These are phyloP conservation scores for Penicillium glabrum DNA, from an alignment of 2,329 filamentous ascomycete genomes.

Conservation along the genomic window DNA sequence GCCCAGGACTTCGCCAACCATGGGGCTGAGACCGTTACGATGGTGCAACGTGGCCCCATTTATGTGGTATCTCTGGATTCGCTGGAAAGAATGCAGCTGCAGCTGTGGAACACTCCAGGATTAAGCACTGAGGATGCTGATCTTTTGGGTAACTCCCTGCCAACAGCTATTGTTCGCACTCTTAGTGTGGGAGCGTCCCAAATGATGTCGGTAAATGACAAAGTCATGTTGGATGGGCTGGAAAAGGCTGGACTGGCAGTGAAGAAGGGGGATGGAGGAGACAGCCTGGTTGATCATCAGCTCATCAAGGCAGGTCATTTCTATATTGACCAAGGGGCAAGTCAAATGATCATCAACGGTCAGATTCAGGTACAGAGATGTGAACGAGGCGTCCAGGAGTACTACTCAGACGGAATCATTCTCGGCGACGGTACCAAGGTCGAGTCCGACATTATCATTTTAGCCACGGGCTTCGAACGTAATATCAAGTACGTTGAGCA, in stretches of 20 bases:
- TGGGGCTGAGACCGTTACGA: constrained; percentile 1
- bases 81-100: neutral
- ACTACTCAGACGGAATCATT: neutral
- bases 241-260: constrained; percentile 5
- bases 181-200: constrained; percentile 1
- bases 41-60: constrained; percentile 2
- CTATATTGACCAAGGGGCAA: constrained; percentile 8
- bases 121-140: constrained; percentile 7
- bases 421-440: constrained; percentile 2
- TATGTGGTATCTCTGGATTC: constrained; percentile 1
- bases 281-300: constrained; percentile 3
- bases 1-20: constrained; percentile 4
- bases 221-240: constrained; percentile 2
- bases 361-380: constrained; percentile 3
- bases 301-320: constrained; percentile 5
- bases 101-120: constrained; percentile 4
- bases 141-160: constrained; percentile 5
- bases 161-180: constrained; percentile 4
- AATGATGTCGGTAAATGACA: constrained; percentile 3
- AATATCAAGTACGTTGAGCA: neutral
- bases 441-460: constrained; percentile 2
- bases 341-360: constrained; percentile 7
- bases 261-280: constrained; percentile 3
- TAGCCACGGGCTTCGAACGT: constrained; percentile 2
- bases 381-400: constrained; percentile 4